Evolutionary conservation across 2,329 filamentous ascomycete genomes (phyloP).

Genomic region (Gnomoniopsis sp.): DNA sequence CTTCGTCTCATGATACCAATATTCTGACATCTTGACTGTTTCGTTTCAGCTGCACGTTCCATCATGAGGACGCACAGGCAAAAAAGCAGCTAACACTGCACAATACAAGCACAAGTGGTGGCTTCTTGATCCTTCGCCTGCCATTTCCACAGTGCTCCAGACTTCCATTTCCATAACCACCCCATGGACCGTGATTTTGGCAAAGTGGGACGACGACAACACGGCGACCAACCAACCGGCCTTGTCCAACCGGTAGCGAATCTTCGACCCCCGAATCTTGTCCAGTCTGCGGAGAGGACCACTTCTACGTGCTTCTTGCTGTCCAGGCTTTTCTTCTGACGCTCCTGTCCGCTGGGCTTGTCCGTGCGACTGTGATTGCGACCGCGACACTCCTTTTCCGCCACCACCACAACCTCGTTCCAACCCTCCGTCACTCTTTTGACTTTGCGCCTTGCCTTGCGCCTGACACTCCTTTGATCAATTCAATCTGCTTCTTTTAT

Average conservation of each 20-base stretch:
- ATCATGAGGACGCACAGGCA: no score
- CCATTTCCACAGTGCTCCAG: no score
- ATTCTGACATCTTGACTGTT: neutral
- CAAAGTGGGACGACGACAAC: slow-evolving; percentile 4
- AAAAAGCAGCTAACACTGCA: no score
- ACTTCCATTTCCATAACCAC: no score
- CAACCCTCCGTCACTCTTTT: slow-evolving; percentile 3
- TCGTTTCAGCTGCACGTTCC: neutral
- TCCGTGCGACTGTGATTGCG: neutral
- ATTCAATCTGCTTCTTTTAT: neutral
- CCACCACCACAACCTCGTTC: neutral
- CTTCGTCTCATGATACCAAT: neutral
- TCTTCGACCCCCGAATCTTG: no score
- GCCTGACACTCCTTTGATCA: slow-evolving; percentile 8
- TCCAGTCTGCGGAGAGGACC: neutral
- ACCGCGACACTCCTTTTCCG: neutral
- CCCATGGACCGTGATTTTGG: neutral
- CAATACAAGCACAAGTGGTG: no score
- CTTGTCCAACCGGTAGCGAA: neutral
- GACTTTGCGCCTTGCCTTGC: slow-evolving; percentile 1
- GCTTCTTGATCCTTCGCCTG: no score
- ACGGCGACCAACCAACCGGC: slow-evolving; percentile 3
- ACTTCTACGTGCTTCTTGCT: neutral
- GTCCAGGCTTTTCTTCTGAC: neutral
- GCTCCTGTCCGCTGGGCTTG: neutral